Evolutionary conservation across 139 green algal genomes (phyloP), one percentile per base, ranked within the genome.

Genomic region (Haematococcus sp.): DNA sequence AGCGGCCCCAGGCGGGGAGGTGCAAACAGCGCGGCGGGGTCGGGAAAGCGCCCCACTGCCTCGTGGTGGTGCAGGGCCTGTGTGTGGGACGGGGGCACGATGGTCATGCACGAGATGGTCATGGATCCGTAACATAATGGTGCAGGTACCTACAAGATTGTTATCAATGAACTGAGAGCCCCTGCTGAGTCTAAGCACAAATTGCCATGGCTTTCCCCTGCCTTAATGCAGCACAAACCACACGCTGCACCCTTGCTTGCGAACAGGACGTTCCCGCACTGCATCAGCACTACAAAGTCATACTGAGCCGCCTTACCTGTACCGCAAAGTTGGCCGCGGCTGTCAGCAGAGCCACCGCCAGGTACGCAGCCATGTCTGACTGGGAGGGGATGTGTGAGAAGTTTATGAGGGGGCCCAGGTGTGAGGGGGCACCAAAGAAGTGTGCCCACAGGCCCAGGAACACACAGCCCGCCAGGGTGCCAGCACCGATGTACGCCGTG

Each of bases 11-110:
- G 52, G 20, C 4, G 4, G 20, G 58, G 58, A 16, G 58, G 20
- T 23, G 25, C 58, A 4, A 65, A 35, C 4, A 72, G 66, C 7
- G 66, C 66, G 16, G 68, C 51, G 20, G 63, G 22, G 54, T 74
- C 68, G 2, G 68, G 68, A 49, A 74, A 74, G 3, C n/a, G 46
- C 2, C 68, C 68, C 32, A 74, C 68, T 13, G 16, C 11, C 27
- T 74, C 68, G 68, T 74, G 68, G 28, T 74, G 68, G 51, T 74
- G 68, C 28, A 74, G 54, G 5, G 23, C 63, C 63, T 70, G 63
- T 31, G 28, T 44, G 59, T 43, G 4, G 15, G 25, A 9, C 15
- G 9, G 15, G 59, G 59, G 4, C 4, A 9, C 11, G 7, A 11
- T 49, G 40, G 40, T 19, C 40, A 49, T 19, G 11, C 7, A 49